Conservation (phyloP, 495 filamentous ascomycete species). For the Aspergillus saccharolyticus region DNA sequence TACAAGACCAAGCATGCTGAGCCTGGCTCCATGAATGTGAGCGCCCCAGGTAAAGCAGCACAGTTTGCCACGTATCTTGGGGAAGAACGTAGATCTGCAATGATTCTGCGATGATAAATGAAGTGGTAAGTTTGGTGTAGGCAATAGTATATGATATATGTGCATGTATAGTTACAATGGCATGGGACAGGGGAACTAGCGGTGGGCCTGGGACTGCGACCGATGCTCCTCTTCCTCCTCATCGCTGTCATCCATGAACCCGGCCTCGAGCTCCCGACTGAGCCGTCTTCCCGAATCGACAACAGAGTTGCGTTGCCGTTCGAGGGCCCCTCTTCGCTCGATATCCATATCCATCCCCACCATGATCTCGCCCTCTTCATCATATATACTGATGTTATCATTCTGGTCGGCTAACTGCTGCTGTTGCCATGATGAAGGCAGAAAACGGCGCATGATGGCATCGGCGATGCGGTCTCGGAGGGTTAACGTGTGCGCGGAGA, state of each 20-base stretch:
- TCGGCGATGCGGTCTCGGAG: slow-evolving; percentile 58
- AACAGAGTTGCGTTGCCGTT: slow-evolving; percentile 38
- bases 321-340: slow-evolving; percentile 44
- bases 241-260: slow-evolving; percentile 75
- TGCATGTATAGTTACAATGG: background rate
- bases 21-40: too few relatives aligned
- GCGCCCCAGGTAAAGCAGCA: too few relatives aligned
- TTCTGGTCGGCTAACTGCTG: slow-evolving; percentile 48
- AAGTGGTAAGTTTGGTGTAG: too few relatives aligned
- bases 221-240: slow-evolving; percentile 44
- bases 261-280: slow-evolving; percentile 78
- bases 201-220: background rate
- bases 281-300: slow-evolving; percentile 51
- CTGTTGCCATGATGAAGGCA: slow-evolving; percentile 52
- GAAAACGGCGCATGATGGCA: slow-evolving; percentile 47
- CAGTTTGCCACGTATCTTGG: too few relatives aligned
- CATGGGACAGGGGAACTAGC: background rate
- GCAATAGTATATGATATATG: too few relatives aligned
- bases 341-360: slow-evolving; percentile 53
- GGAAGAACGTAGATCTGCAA: too few relatives aligned
- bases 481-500: slow-evolving; percentile 56
- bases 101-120: too few relatives aligned
- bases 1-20: too few relatives aligned
- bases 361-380: slow-evolving; percentile 63
- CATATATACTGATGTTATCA: slow-evolving; percentile 60